Base-by-base conservation (phyloP, 768 basidiomycete species). In the Trametes cubensis region DNA sequence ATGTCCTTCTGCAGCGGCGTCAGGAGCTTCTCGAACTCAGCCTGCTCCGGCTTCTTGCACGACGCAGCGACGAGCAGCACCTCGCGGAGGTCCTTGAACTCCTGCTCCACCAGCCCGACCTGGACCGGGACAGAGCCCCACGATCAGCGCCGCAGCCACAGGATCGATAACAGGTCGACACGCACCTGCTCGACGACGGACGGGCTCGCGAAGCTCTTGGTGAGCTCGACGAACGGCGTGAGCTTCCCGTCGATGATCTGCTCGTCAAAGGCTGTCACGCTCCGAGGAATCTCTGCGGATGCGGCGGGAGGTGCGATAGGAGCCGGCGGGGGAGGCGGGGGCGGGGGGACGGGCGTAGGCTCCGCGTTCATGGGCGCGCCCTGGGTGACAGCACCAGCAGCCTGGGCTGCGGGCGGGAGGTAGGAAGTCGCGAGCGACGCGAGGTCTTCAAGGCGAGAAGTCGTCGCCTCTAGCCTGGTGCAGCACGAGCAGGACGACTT, bases 371-470 rank as follows among this genome's bases (percentile, higher is more conserved):
- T 49, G 15, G 47, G 67, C 60, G 7, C 68, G 71, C 55, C 63
- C 42, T 46, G 56, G 42, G 30, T 45, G 66, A 68, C 48, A 20
- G 59, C 54, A 58, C 66, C 60, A 10, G 63, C 42, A 34, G 6
- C 55, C 41, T 64, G 63, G 3, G 63, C 63, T 2, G 63, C 23
- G 66, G 75, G 67, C 55, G 74, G 65, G 15, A 64, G 63, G 39
- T 64, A 64, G 4, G 63, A 56, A 3, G 63, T 60, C 63, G 75
- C 69, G 17, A 83, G 78, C 42, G 82, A 79, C 40, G 89, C 89
- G 62, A 94, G 79, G 71, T 99, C 97, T 75, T 99, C 97, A 39
- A 99, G 85, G 38, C 97, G 86, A 46, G 91, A 92, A 6, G 94
- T 95, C 10, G 94, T 92, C 25, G 97, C 97, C 80, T 95, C 91